Percentiles rank a stretch among this genome's conserved stretches.
Conservation (phyloP, 83 land plant species). For the Picea mariana region DNA sequence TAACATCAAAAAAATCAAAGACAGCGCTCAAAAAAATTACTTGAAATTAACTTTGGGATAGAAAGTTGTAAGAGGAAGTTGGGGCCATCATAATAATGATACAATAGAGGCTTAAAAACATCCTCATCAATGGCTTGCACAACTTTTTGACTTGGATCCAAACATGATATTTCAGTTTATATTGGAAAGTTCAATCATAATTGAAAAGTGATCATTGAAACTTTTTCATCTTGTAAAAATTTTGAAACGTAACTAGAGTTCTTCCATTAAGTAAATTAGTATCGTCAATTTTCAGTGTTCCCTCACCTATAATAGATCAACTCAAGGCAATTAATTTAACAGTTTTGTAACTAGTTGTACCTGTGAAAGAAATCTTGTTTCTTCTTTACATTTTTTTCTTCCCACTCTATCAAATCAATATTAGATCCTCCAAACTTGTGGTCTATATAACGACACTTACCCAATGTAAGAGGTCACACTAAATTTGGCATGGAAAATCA, state of each 20-base stretch:
- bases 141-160: constrained; percentile 40
- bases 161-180: constrained; percentile 35
- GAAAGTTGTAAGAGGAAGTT: constrained; percentile 60
- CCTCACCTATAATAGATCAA: no score
- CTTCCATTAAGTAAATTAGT: no score
- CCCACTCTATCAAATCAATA: constrained; percentile 96
- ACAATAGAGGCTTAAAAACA: constrained; percentile 51
- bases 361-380: constrained; percentile 89
- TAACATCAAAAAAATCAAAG: not conserved
- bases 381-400: constrained; percentile 84
- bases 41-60: constrained; percentile 39
- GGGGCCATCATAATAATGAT: constrained; percentile 61
- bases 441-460: constrained; percentile 36
- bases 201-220: no score
- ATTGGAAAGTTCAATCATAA: no score
- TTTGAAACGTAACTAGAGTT: no score
- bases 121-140: constrained; percentile 61
- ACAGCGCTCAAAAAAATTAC: no score
- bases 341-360: no score
- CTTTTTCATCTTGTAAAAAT: no score
- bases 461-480: not conserved
- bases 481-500: not conserved
- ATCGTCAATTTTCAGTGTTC: no score
- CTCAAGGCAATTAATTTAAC: no score
- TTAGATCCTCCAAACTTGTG: constrained; percentile 87